Conservation (phyloP, 208 protist genomes). For the Wallacemonas collosoma region DNA sequence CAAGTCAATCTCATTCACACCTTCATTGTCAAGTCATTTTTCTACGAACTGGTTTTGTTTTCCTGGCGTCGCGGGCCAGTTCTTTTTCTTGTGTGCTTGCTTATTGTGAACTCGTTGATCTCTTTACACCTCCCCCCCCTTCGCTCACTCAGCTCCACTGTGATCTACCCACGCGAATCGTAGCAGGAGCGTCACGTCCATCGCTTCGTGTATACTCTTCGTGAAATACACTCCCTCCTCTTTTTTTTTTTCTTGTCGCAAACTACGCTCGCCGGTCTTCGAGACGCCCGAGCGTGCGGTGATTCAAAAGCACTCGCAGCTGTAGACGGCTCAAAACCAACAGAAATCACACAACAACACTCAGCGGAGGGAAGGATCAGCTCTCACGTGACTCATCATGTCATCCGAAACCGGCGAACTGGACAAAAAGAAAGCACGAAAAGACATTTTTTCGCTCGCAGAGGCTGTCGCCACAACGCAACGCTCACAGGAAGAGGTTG, state of each 20-base stretch:
- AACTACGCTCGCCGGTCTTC: too few species aligned
- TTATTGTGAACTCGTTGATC: conserved; percentile 8
- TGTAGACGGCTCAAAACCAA: too few species aligned
- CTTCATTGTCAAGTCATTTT: not conserved
- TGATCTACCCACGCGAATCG: not conserved
- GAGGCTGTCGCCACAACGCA: conserved; percentile 14
- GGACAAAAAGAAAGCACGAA: conserved; percentile 35
- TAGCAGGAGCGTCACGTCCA: not conserved
- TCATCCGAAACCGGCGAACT: conserved; percentile 16
- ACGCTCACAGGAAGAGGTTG: conserved; percentile 33
- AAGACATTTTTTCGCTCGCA: conserved; percentile 39
- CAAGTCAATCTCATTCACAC: conserved; percentile 3
- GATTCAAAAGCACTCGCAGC: too few species aligned
- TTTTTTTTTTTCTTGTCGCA: conserved; percentile 22
- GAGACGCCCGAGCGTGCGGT: too few species aligned
- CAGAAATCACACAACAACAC: too few species aligned
- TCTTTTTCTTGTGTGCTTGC: not conserved
- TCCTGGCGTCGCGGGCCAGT: not conserved
- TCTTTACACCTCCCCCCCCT: conserved; percentile 14
- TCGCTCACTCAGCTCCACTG: not conserved
- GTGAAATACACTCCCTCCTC: not conserved
- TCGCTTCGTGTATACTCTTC: too few species aligned
- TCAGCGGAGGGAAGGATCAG: too few species aligned
- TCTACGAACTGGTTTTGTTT: conserved; percentile 2
- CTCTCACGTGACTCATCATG: not conserved